Base-by-base conservation (phyloP, 176 grass and related monocot genomes). In the Metroxylon sagu region DNA sequence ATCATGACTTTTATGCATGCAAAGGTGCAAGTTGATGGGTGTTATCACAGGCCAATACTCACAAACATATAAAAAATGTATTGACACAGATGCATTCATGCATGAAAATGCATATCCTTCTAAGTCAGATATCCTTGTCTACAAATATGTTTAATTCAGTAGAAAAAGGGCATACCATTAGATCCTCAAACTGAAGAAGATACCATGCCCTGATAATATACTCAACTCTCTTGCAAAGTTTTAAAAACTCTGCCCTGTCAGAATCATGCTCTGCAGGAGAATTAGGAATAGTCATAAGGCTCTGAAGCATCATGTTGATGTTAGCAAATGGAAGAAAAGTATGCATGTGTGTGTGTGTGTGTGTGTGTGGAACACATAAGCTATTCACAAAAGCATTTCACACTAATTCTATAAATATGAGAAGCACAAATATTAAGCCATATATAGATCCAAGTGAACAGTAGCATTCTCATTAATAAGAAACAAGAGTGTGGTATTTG, bases 121-220 rank as follows among this genome's bases (percentile, higher is more conserved):
- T 31, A 67, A 12, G 19, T 5, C 53, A 27, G 18, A 26, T 60
- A 50, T 50, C 14, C 25, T 3, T 14, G 19, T 21, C 12, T 8
- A 27, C 6, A 0, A 25, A 10, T n/a, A 19, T 18, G 48, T 18
- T 8, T 19, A 28, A 50, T 12, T 17, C 3, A 6, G 52, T 28
- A 57, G 4, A 48, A 64, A 16, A 65, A 17, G 16, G 26, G 61
- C 61, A 74, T 78, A 92, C 93, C 87, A 97, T 88, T 76, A 97
- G 86, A 74, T 97, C 93, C 71, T 97, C 93, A 74, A 97, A 97
- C 60, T 97, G 84, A 35, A 92, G 93, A 73, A 88, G 78, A 71
- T 97, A 92, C 93, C 87, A 97, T 2, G 93, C 93, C 56, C 93
- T 81, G 30, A 97, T 80, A 56, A 84, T 85, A 53, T 97, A 88